These are phyloP conservation scores for Ganoderma multipileum DNA, from an alignment of 1,284 basidiomycete genomes.

Conservation along the genomic window DNA sequence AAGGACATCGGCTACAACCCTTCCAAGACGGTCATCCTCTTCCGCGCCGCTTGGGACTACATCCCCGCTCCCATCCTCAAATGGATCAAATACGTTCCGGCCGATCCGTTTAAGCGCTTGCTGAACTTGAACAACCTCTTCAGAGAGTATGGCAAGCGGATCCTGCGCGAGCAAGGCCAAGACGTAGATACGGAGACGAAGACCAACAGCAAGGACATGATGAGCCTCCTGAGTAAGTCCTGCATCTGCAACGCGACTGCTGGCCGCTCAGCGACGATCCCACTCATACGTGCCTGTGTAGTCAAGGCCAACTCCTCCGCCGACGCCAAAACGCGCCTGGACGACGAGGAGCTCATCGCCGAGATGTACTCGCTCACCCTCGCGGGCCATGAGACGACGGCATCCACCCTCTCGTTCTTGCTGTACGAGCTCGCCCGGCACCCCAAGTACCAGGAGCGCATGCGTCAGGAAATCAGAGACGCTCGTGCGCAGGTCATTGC, in stretches of 20 bases:
- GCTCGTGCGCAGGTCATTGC: slow-evolving; percentile 29
- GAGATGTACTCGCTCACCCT: slow-evolving; percentile 54
- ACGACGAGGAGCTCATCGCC: slow-evolving; percentile 52
- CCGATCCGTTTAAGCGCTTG: slow-evolving; percentile 36
- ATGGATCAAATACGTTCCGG: slow-evolving; percentile 36
- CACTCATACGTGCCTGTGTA: slow-evolving; percentile 26
- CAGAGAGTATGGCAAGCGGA: slow-evolving; percentile 29
- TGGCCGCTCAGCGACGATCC: not conserved
- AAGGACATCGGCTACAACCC: slow-evolving; percentile 32
- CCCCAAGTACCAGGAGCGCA: slow-evolving; percentile 37
- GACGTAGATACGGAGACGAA: slow-evolving; percentile 20
- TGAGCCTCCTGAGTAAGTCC: slow-evolving; percentile 49
- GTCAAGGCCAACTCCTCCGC: slow-evolving; percentile 60
- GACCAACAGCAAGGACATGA: slow-evolving; percentile 41
- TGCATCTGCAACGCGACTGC: not conserved
- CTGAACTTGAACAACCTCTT: slow-evolving; percentile 31
- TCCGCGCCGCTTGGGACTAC: slow-evolving; percentile 36
- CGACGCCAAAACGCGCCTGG: slow-evolving; percentile 50
- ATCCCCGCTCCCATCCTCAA: slow-evolving; percentile 33
- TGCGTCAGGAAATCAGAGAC: slow-evolving; percentile 38
- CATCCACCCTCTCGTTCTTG: slow-evolving; percentile 35
- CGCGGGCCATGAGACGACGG: slow-evolving; percentile 38
- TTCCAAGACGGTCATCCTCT: slow-evolving; percentile 28
- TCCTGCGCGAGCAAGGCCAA: slow-evolving; percentile 30
- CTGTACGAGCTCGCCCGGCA: slow-evolving; percentile 40